These are phyloP conservation scores for Prinsepia uniflora DNA, from an alignment of 306 rosid genomes.

Conservation along the genomic window DNA sequence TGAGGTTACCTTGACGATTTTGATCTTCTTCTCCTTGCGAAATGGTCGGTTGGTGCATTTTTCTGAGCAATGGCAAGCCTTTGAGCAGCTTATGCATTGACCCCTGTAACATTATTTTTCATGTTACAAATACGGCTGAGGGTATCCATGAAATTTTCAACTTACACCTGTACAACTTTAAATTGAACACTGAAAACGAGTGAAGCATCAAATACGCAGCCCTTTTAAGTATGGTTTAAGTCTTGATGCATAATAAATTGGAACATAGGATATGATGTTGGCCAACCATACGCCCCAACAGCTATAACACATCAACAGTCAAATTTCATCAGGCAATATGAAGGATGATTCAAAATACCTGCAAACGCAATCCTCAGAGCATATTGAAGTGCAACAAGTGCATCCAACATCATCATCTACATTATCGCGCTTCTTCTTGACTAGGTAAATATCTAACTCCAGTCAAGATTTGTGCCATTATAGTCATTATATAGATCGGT, in stretches of 20 bases:
- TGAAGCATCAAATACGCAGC: not conserved
- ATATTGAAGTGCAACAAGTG: constrained; percentile 50
- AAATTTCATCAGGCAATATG: not conserved
- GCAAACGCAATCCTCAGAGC: constrained; percentile 87
- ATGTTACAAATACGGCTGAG: not conserved
- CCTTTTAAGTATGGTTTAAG: not conserved
- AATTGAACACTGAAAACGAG: not conserved
- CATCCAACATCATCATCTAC: constrained; percentile 76
- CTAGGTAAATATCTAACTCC: constrained; percentile 62
- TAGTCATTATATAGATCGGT: constrained; percentile 3
- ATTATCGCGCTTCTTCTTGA: constrained; percentile 79
- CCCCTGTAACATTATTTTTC: constrained; percentile 42
- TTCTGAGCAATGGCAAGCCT: constrained; percentile 75
- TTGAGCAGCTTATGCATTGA: constrained; percentile 97
- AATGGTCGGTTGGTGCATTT: constrained; percentile 84
- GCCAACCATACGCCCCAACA: not conserved
- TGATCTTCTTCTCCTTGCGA: constrained; percentile 83
- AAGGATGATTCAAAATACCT: constrained; percentile 44
- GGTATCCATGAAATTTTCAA: not conserved
- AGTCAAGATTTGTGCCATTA: constrained; percentile 42
- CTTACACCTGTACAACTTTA: not conserved
- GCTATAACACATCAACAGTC: not conserved
- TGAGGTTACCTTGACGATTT: constrained; percentile 59
- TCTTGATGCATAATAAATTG: not conserved
- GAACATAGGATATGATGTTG: not conserved